A percentile compares a stretch with the other conserved stretches of the same genome.
These are phyloP conservation scores for Microstroma glucosiphilum DNA, from an alignment of 1,284 basidiomycete species.

Conservation along the genomic window DNA sequence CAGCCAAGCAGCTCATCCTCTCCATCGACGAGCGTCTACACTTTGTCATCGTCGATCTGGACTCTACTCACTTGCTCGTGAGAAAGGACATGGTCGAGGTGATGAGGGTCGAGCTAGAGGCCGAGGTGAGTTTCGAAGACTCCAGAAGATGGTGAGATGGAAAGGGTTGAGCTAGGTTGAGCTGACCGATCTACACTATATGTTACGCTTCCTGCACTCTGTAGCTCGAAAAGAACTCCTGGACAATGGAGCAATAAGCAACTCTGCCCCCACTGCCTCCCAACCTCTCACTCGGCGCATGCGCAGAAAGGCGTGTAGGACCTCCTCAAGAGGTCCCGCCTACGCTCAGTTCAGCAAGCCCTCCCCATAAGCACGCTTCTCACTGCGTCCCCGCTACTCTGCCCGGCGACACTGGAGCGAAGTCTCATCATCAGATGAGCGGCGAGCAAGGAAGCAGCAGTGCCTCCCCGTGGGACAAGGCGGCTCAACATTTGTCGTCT, in stretches of 20 bases:
- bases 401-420: too few relatives aligned
- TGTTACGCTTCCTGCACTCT: background rate
- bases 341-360: too few relatives aligned
- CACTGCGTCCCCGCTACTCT: too few relatives aligned
- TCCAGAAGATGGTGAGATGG: background rate
- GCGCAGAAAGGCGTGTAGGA: too few relatives aligned
- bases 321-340: too few relatives aligned
- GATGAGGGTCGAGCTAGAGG: constrained; percentile 66
- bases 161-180: background rate
- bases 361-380: too few relatives aligned
- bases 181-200: background rate
- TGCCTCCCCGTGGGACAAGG: too few relatives aligned
- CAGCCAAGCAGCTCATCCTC: constrained; percentile 80
- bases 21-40: constrained; percentile 64
- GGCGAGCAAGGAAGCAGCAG: too few relatives aligned
- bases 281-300: too few relatives aligned
- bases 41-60: constrained; percentile 80
- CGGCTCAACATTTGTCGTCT: too few relatives aligned
- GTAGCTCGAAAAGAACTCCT: constrained; percentile 45
- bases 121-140: constrained; percentile 60
- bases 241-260: constrained; percentile 31
- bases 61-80: constrained; percentile 75
- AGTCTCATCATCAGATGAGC: too few relatives aligned
- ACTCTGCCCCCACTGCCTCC: too few relatives aligned
- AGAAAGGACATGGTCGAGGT: constrained; percentile 71